Conservation (phyloP, 352 stramenopile genomes). For the Phytophthora pinifolia region DNA sequence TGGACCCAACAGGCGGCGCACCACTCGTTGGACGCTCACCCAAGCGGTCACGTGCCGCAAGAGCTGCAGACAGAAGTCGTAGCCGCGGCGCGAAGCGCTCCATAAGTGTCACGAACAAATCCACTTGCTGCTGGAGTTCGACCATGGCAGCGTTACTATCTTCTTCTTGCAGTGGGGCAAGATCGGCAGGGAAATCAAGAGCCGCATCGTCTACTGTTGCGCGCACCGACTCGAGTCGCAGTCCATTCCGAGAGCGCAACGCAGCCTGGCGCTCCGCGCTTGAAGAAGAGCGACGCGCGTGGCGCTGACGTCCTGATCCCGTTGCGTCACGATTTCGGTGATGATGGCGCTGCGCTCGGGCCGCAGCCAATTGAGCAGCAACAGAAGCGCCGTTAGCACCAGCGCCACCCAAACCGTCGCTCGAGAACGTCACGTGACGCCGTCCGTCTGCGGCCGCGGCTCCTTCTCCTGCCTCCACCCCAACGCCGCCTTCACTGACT, state of each 20-base stretch:
- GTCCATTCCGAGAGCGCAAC: conserved; percentile 38
- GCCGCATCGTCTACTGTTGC: conserved; percentile 44
- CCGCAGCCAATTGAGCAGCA: conserved; percentile 20
- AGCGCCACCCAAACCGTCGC: conserved; percentile 7
- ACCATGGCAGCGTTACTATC: conserved; percentile 20
- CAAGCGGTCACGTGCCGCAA: conserved; percentile 38
- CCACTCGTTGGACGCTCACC: conserved; percentile 1
- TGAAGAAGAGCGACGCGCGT: conserved; percentile 17
- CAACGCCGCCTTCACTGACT: conserved; percentile 26
- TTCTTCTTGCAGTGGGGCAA: conserved; percentile 22
- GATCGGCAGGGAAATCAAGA: conserved; percentile 29
- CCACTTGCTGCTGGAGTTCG: conserved; percentile 56
- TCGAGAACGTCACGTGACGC: conserved; percentile 22
- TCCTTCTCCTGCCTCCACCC: conserved; percentile 8
- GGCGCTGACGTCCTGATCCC: conserved; percentile 13
- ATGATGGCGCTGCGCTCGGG: conserved; percentile 23
- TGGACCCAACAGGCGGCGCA: not conserved
- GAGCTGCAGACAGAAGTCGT: conserved; percentile 44
- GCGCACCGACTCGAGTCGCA: conserved; percentile 41
- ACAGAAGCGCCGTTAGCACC: not conserved
- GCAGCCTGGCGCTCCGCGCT: conserved; percentile 32
- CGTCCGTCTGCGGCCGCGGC: conserved; percentile 5
- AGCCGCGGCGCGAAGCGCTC: conserved; percentile 49
- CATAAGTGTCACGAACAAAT: conserved; percentile 45
- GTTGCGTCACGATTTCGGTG: conserved; percentile 29